Conservation (phyloP, 345 rosid species). For the Nasturtium officinale region DNA sequence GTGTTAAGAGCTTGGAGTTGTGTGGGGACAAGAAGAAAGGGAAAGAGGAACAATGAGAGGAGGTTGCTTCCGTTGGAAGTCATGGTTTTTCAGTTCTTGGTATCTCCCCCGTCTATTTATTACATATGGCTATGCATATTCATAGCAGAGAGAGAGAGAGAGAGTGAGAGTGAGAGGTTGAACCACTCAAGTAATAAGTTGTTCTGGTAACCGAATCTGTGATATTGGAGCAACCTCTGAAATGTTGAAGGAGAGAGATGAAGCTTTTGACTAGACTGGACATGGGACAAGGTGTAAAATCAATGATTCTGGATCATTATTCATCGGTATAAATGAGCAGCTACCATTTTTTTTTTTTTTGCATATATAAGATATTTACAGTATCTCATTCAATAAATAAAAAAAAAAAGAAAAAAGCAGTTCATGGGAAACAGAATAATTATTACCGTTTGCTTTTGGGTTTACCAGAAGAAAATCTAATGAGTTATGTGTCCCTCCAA, state of each 20-base stretch:
- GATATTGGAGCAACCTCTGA: slow-evolving; percentile 42
- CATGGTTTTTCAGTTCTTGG: slow-evolving; percentile 42
- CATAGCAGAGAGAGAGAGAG: slow-evolving; percentile 39
- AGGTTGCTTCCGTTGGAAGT: slow-evolving; percentile 34
- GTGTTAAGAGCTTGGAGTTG: slow-evolving; percentile 58
- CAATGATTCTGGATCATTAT: slow-evolving; percentile 29
- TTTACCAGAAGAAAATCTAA: background rate
- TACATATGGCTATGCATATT: slow-evolving; percentile 36
- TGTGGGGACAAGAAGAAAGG: slow-evolving; percentile 36
- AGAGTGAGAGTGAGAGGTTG: slow-evolving; percentile 56
- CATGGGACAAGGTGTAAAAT: slow-evolving; percentile 44
- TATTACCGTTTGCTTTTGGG: slow-evolving; percentile 23
- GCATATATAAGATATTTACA: background rate
- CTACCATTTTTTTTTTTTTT: background rate
- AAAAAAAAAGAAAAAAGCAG: background rate
- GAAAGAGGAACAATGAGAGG: slow-evolving; percentile 36
- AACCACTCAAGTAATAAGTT: slow-evolving; percentile 60
- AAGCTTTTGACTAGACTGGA: slow-evolving; percentile 43
- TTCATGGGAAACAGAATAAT: slow-evolving; percentile 27
- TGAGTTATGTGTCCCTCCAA: background rate
- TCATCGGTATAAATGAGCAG: slow-evolving; percentile 27
- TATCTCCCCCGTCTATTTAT: slow-evolving; percentile 16
- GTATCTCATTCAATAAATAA: background rate
- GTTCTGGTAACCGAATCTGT: slow-evolving; percentile 70
- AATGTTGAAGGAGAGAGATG: slow-evolving; percentile 33